Evolutionary conservation across 1,139 yeast species (phyloP), one percentile per base, ranked within the genome.

Genomic region (Pneumocystis sp.): DNA sequence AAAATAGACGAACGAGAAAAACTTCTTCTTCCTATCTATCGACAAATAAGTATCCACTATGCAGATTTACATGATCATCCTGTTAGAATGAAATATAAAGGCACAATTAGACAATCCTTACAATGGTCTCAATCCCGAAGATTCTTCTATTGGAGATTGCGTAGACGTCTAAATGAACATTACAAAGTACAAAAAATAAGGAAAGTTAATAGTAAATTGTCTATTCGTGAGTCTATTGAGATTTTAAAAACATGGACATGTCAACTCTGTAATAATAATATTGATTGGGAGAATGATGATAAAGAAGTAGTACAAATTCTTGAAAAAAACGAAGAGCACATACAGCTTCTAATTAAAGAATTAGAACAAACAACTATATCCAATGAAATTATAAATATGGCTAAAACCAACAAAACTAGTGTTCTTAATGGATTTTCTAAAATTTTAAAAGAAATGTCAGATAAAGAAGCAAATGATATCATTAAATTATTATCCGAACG

Each of bases 21-120:
- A 76, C 80, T 78, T 57, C 80, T 93, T 74, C 77, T 89, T 72
- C 97, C 98, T 71, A 83, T 91, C 68, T 95, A 93, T 76, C 86
- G 87, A 68, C 98, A 93, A 79, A 82, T 93, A 67, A 87, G 96
- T 61, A 89, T 93, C 66, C 97, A 93, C 78, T 93, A 90, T 78
- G 98, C 97, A 65, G 98, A 93, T 75, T 82, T 93, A 75, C 99
- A 93, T 75, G 99, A 93, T 76, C 86, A 96, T 78, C 86, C 97
- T 17, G 96, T 95, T 61, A 90, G 98, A 79, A 93, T 93, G 97
- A 78, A 87, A 78, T 95, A 96, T 67, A 95, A 93, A 82, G 96
- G 95, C 68, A 88, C 87, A 65, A 89, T 93, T 72, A 82, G 87
- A 72, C 86, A 86, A 76, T 95, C 90, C 72, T 78, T 93, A 66